These are phyloP conservation scores for Beauveria medogensis DNA, from an alignment of 2,329 filamentous ascomycete species.

Conservation along the genomic window DNA sequence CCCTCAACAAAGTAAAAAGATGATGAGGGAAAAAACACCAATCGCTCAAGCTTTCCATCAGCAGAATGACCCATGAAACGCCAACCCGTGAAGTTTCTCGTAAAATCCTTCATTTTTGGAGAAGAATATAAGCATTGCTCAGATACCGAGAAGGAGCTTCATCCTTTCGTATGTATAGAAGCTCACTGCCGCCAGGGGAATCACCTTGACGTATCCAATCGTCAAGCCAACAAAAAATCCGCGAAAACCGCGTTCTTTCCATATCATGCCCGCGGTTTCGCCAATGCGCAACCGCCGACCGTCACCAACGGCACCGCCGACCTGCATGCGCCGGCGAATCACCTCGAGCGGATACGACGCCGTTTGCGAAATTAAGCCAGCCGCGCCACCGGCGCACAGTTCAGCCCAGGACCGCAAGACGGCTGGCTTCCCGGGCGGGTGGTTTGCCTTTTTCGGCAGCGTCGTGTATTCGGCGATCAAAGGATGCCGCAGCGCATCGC, in stretches of 20 bases:
- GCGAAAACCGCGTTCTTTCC: conserved; percentile 62
- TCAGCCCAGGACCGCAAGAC: conserved; percentile 81
- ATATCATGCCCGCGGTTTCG: conserved; percentile 72
- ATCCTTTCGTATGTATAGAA: conserved; percentile 60
- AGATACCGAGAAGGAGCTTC: conserved; percentile 60
- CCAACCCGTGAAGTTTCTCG: neutral
- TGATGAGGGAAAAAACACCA: neutral
- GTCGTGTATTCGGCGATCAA: conserved; percentile 65
- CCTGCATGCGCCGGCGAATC: conserved; percentile 88
- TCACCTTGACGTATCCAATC: conserved; percentile 90
- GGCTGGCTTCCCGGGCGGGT: conserved; percentile 53
- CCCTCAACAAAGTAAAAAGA: neutral
- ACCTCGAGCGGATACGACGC: conserved; percentile 92
- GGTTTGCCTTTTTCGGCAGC: conserved; percentile 51
- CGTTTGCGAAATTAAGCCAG: conserved; percentile 84
- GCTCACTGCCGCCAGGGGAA: conserved; percentile 73
- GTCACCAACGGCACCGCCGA: conserved; percentile 88
- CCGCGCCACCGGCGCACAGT: conserved; percentile 72
- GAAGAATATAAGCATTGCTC: conserved; percentile 3
- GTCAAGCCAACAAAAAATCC: conserved; percentile 91
- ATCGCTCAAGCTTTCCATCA: neutral
- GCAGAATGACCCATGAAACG: conserved; percentile 4
- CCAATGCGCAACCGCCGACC: conserved; percentile 68
- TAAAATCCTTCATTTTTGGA: neutral
- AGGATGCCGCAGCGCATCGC: conserved; percentile 71